phyloP scores from a whole-genome alignment of 768 basidiomycete genomes.

The Lactarius akahatsu region DNA sequence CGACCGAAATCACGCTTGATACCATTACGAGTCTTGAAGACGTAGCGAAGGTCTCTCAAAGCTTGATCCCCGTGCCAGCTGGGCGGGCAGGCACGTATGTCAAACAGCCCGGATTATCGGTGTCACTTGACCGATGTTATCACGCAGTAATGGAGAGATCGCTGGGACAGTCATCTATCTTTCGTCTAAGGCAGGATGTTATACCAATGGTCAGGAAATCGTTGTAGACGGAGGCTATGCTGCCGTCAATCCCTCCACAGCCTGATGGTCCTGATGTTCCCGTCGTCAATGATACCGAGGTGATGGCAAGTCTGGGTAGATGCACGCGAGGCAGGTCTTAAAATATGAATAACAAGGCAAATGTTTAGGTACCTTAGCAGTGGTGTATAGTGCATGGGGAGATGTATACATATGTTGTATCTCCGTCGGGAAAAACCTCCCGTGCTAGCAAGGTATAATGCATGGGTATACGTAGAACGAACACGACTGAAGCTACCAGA shows the following conservation, averaged over 20 bases:
- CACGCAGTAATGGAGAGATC: conserved; percentile 62
- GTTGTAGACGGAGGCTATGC: conserved; percentile 73
- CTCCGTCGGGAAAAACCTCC: too few species aligned
- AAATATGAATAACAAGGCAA: too few species aligned
- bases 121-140: conserved; percentile 1
- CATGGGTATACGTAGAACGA: too few species aligned
- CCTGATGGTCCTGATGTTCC: conserved; percentile 31
- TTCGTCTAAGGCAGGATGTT: conserved; percentile 68
- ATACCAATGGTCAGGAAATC: conserved; percentile 77
- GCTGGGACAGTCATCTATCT: conserved; percentile 78
- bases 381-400: too few species aligned
- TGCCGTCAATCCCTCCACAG: conserved; percentile 65
- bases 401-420: too few species aligned
- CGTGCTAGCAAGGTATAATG: too few species aligned
- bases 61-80: conserved; percentile 60
- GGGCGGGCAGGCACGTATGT: conserved; percentile 66
- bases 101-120: not conserved
- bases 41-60: conserved; percentile 56
- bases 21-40: conserved; percentile 46
- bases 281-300: not conserved
- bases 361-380: too few species aligned
- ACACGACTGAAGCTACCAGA: too few species aligned
- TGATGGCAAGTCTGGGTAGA: not conserved
- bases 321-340: not conserved
- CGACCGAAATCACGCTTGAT: conserved; percentile 71